Conservation (phyloP, 73 alveolate species). For the Paramecium octaurelia region DNA sequence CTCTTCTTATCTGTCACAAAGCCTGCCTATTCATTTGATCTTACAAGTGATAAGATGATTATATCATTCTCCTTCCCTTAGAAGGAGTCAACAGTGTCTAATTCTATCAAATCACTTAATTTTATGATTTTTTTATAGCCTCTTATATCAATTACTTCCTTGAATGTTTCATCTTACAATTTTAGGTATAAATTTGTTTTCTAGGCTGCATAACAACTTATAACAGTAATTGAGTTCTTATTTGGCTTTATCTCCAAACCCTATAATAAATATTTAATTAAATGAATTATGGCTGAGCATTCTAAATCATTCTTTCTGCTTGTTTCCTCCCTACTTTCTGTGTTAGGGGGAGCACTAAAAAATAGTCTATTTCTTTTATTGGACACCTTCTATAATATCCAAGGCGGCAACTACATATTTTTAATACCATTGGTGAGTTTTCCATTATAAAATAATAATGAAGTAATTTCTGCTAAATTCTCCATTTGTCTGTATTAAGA, state of each 20-base stretch:
- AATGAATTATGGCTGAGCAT: background rate
- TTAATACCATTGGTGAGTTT: background rate
- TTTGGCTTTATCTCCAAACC: background rate
- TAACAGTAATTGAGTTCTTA: background rate
- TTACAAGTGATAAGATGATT: slow-evolving; percentile 45
- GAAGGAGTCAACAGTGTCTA: slow-evolving; percentile 41
- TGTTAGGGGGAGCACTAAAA: background rate
- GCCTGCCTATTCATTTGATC: slow-evolving; percentile 40
- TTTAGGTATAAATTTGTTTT: background rate
- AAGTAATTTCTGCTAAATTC: background rate
- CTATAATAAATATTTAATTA: background rate
- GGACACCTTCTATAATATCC: background rate
- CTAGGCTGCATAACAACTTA: background rate
- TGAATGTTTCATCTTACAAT: background rate
- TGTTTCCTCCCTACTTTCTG: background rate
- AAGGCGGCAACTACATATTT: background rate
- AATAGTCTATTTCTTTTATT: background rate
- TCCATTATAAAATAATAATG: background rate
- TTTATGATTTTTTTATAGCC: background rate
- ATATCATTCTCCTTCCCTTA: slow-evolving; percentile 57
- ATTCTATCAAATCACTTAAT: background rate
- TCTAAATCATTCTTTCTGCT: background rate
- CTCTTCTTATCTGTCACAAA: slow-evolving; percentile 24
- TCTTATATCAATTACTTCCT: background rate
- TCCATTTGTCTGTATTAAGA: background rate